Evolutionary conservation across 441 rosid genomes (phyloP).

Genomic region (Bocquillonia castaneifolia): DNA sequence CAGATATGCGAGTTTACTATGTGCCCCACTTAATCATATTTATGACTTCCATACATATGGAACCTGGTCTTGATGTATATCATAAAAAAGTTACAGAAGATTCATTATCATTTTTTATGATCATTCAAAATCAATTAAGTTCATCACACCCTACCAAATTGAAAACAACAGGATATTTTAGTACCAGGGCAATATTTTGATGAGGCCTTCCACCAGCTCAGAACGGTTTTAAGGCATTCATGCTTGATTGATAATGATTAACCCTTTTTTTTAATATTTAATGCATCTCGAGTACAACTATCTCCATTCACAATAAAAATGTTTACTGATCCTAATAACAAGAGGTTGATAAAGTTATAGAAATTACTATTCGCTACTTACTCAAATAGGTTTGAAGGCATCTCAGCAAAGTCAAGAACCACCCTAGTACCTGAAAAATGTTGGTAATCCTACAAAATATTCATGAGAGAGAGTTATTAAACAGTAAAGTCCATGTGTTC

Average conservation of each 20-base stretch:
- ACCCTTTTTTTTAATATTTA: not conserved
- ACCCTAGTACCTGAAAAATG: conserved; percentile 95
- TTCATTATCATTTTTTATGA: not conserved
- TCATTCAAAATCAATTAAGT: not conserved
- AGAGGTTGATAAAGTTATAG: not conserved
- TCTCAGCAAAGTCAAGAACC: conserved; percentile 91
- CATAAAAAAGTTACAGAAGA: not conserved
- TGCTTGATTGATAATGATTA: not conserved
- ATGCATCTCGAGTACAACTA: not conserved
- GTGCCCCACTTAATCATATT: not conserved
- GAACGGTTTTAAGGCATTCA: not conserved
- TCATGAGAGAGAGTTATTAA: conserved; percentile 1
- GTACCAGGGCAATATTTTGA: not conserved
- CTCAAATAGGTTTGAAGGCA: conserved; percentile 95
- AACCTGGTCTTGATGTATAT: not conserved
- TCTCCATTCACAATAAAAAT: conserved; percentile 2
- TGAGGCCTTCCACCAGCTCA: not conserved
- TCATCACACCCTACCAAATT: not conserved
- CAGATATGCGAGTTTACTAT: not conserved
- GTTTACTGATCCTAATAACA: not conserved
- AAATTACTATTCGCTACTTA: conserved; percentile 42
- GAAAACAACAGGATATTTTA: not conserved
- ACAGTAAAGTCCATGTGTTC: conserved; percentile 1
- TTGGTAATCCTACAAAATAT: conserved; percentile 71
- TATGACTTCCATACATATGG: not conserved